Evolutionary conservation across 768 basidiomycete genomes (phyloP).

Genomic region (Naematelia encephala): DNA sequence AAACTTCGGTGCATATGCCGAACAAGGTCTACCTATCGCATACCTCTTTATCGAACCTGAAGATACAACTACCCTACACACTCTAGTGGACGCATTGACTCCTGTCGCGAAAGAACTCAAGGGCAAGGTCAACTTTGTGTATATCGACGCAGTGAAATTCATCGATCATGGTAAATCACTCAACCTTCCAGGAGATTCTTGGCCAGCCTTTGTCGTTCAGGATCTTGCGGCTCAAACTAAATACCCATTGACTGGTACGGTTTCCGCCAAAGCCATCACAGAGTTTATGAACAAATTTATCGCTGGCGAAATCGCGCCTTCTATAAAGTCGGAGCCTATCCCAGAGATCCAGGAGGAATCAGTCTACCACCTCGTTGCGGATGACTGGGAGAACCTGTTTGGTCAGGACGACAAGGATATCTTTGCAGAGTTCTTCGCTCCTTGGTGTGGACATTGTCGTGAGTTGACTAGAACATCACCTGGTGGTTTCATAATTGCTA

Average conservation of each 20-base stretch:
- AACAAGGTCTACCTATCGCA: constrained; percentile 78
- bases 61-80: constrained; percentile 60
- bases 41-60: constrained; percentile 90
- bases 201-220: constrained; percentile 94
- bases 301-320: constrained; percentile 69
- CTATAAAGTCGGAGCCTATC: constrained; percentile 84
- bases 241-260: constrained; percentile 64
- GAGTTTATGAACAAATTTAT: constrained; percentile 65
- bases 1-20: constrained; percentile 82
- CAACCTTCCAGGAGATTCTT: constrained; percentile 76
- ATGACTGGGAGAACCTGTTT: constrained; percentile 81
- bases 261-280: constrained; percentile 61
- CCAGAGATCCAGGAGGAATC: constrained; percentile 77
- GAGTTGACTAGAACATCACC: constrained; percentile 1
- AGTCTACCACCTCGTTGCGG: constrained; percentile 78
- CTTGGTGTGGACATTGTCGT: constrained; percentile 65
- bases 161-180: constrained; percentile 92
- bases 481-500: not conserved
- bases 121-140: constrained; percentile 91
- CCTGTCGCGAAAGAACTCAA: constrained; percentile 78
- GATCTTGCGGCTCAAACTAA: constrained; percentile 69
- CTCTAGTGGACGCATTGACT: constrained; percentile 64
- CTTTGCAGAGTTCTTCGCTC: constrained; percentile 94
- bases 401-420: constrained; percentile 85
- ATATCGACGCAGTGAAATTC: constrained; percentile 94